Conservation (phyloP, 768 basidiomycete species). For the Hericium rajendrae region DNA sequence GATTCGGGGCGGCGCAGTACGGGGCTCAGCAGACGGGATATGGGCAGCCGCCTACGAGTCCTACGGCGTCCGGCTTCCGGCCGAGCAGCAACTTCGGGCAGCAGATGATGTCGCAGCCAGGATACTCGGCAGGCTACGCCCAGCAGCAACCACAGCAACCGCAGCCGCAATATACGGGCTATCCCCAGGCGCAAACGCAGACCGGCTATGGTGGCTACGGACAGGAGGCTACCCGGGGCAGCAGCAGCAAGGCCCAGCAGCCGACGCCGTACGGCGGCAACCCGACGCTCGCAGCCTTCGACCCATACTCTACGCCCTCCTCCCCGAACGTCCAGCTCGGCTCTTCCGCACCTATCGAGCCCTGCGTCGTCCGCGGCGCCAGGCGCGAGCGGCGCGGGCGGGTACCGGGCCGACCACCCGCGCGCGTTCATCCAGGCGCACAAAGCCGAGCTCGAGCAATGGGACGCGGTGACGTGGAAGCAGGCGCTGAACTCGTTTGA, state of each 20-base stretch:
- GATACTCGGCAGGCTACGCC: constrained; percentile 11
- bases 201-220: background rate
- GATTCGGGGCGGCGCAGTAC: constrained; percentile 11
- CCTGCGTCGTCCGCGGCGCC: background rate
- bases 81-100: constrained; percentile 4
- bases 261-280: constrained; percentile 9
- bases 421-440: constrained; percentile 56
- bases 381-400: constrained; percentile 1
- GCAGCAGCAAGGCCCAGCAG: constrained; percentile 13
- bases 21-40: background rate
- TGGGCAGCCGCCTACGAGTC: background rate
- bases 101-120: constrained; percentile 9
- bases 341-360: background rate
- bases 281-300: constrained; percentile 10
- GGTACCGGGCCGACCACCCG: constrained; percentile 45
- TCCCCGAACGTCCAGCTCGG: background rate
- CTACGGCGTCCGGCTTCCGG: constrained; percentile 4
- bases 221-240: constrained; percentile 13
- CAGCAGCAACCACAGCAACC: constrained; percentile 21
- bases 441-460: constrained; percentile 49
- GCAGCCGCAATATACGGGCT: constrained; percentile 19
- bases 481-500: constrained; percentile 50
- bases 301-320: constrained; percentile 9
- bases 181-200: constrained; percentile 15
- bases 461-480: constrained; percentile 16